Percentiles rank a stretch among this genome's conserved stretches.
These are phyloP conservation scores for Ceratocystis diversiconidia DNA, from an alignment of 2,329 filamentous ascomycete species.

Conservation along the genomic window DNA sequence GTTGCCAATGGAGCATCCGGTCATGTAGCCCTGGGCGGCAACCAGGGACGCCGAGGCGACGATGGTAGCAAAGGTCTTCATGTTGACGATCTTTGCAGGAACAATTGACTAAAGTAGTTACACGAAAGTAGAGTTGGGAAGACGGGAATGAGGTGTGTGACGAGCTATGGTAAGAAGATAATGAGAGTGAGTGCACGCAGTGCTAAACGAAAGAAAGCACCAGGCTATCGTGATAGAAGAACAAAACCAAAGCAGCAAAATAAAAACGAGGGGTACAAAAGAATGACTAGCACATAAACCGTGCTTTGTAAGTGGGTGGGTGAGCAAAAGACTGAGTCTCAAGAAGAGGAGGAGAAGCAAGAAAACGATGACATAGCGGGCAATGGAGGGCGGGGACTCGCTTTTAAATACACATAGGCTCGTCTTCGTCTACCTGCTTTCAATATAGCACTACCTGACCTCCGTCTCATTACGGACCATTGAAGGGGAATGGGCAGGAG, in stretches of 20 bases:
- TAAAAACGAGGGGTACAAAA: conserved; percentile 11
- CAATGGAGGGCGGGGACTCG: background rate
- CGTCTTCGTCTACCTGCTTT: background rate
- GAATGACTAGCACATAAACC: conserved; percentile 16
- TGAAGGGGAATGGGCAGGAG: background rate
- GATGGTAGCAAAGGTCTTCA: conserved; percentile 15
- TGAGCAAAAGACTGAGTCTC: conserved; percentile 8
- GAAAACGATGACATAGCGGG: background rate
- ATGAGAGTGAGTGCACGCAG: conserved; percentile 15
- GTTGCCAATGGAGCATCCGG: conserved; percentile 32
- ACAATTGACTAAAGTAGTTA: background rate
- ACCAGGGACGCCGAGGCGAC: conserved; percentile 26
- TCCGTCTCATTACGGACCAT: background rate
- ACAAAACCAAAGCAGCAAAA: background rate
- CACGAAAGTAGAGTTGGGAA: background rate
- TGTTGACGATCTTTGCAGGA: conserved; percentile 4
- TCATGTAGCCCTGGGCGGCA: conserved; percentile 36
- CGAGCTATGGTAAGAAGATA: background rate
- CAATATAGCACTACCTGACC: background rate
- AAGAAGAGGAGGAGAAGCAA: conserved; percentile 1
- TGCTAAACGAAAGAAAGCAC: conserved; percentile 17
- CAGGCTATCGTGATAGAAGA: conserved; percentile 7
- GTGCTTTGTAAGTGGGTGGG: conserved; percentile 8
- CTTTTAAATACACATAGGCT: background rate
- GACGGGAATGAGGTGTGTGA: background rate